Base-by-base conservation (phyloP, 2,329 filamentous ascomycete genomes). In the Blastomyces parvus region DNA sequence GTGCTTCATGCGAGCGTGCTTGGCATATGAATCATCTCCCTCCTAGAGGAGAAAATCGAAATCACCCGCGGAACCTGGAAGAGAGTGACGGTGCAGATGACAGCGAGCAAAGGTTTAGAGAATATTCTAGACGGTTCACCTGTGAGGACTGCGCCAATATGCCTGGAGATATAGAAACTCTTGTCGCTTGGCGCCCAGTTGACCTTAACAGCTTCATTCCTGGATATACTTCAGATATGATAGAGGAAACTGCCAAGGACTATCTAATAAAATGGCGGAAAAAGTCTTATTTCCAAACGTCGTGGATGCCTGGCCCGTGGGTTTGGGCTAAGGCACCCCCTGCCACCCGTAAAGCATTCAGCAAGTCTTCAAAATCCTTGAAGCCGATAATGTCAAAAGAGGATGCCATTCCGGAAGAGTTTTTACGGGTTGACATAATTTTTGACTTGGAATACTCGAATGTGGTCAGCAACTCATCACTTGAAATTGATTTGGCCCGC, bases 281-380 rank as follows among this genome's bases (percentile, higher is more conserved):
- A 0, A 82, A 84, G 63, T 96, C 93, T 0, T 95, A 97, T 70
- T 88, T 87, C 66, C 87, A 90, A 67, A 90, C 89, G 61, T 82
- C 81, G 7, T 99, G 95, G 94, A 89, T 91, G 82, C 86, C 91
- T 11, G 94, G 93, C 14, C 82, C 88, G 19, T 99, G 94, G 94
- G 83, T 96, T 0, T 93, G 85, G 80, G 91, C 91, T 6, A 81
- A 88, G 11, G 83, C 84, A 19, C 77, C 82, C 14, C 69, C 76
- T 2, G 64, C 74, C 0, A 95, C 89, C 86, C 86, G 91, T 19
- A 84, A 81, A 11, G 81, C 90, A 0, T 99, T 97, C 73, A 80
- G 83, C 63, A 94, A 88, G 73, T 86, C 86, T 25, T 84, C 83
- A 14, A 80, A 80, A 38, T 82, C 83, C 50, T 74, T 83, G 8